Percentiles rank a stretch among this genome's conserved stretches.
phyloP scores from a whole-genome alignment of 306 rosid genomes.

The Castanea crenata region DNA sequence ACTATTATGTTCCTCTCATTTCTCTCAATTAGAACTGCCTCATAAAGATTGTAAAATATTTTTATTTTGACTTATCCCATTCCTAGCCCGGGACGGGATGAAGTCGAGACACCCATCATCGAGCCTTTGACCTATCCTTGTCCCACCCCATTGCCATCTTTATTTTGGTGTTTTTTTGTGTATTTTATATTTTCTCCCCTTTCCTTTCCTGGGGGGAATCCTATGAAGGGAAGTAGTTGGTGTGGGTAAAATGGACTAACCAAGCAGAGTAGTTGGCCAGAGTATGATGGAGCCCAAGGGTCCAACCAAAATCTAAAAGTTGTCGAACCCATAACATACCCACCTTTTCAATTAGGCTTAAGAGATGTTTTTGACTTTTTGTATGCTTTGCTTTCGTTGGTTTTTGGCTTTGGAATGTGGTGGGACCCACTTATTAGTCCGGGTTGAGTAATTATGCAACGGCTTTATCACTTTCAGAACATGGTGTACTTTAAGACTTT shows the following conservation, averaged over 20 bases:
- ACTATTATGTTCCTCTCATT: no score
- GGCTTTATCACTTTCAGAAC: not conserved
- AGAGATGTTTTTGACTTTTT: no score
- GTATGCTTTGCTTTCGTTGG: not conserved
- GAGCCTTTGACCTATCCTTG: no score
- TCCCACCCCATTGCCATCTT: no score
- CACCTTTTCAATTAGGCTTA: not conserved
- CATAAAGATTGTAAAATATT: no score
- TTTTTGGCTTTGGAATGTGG: constrained; percentile 1
- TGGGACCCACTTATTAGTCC: not conserved
- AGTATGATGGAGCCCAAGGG: not conserved
- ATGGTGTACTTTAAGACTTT: constrained; percentile 9
- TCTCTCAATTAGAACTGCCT: no score
- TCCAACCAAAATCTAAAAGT: not conserved
- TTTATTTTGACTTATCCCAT: no score
- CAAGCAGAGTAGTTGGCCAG: not conserved
- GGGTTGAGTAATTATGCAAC: no score
- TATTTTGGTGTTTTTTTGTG: no score
- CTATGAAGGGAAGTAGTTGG: not conserved
- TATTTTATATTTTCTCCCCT: not conserved
- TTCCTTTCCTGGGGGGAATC: no score
- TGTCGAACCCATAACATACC: not conserved
- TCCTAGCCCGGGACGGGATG: no score
- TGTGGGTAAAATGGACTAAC: not conserved
- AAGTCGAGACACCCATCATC: no score